Conservation (phyloP, 164 flowering plant genomes). For the Santalum album region DNA sequence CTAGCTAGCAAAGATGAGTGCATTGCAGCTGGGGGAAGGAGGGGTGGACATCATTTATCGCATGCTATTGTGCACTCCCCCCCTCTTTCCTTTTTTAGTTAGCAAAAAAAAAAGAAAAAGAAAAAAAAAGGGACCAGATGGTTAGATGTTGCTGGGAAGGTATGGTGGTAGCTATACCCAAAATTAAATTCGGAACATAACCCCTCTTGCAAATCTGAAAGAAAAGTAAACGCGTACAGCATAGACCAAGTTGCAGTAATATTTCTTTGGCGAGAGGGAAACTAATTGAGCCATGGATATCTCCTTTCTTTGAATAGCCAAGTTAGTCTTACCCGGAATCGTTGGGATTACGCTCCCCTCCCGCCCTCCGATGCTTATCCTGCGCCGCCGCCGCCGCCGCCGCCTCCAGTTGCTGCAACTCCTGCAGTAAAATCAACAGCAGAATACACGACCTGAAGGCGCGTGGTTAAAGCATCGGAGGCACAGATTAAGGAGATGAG, state of each 20-base stretch:
- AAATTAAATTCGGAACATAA: too few species aligned
- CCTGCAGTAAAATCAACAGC: constrained; percentile 13
- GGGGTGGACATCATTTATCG: not conserved
- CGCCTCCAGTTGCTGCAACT: constrained; percentile 5
- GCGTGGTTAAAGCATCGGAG: not conserved
- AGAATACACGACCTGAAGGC: not conserved
- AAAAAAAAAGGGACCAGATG: too few species aligned
- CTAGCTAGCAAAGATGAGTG: not conserved
- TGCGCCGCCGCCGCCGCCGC: constrained; percentile 5
- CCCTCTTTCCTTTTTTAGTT: too few species aligned
- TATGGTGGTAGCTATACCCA: too few species aligned
- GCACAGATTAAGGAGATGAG: constrained; percentile 1
- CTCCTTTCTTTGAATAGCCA: not conserved
- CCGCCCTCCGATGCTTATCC: constrained; percentile 1
- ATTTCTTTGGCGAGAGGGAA: constrained; percentile 1
- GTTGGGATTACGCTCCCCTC: constrained; percentile 12
- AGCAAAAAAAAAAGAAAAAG: too few species aligned
- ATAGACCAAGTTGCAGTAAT: too few species aligned
- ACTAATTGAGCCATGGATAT: constrained; percentile 9
- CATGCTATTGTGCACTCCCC: constrained; percentile 34
- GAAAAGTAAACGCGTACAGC: too few species aligned
- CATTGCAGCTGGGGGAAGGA: not conserved
- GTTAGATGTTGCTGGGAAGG: too few species aligned
- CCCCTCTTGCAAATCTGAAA: too few species aligned
- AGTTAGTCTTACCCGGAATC: constrained; percentile 25